Evolutionary conservation across 768 basidiomycete genomes (phyloP).

Genomic region (Pisolithus sp.): DNA sequence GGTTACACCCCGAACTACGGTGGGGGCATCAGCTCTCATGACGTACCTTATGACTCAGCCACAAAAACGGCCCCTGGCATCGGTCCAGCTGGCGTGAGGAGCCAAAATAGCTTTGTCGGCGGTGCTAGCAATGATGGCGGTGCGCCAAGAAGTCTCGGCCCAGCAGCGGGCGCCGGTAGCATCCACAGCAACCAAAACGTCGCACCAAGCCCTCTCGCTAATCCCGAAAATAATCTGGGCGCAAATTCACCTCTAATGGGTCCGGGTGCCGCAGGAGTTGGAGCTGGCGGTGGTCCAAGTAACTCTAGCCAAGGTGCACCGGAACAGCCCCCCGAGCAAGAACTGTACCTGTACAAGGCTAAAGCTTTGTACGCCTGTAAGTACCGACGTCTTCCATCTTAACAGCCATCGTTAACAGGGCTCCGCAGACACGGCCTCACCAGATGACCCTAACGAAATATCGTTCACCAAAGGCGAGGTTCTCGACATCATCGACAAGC

Average conservation of each 20-base stretch:
- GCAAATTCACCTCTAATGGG: constrained; percentile 64
- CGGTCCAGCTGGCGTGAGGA: constrained; percentile 38
- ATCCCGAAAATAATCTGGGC: constrained; percentile 38
- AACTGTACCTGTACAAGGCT: constrained; percentile 64
- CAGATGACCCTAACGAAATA: constrained; percentile 95
- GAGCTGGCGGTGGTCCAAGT: constrained; percentile 37
- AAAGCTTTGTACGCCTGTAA: constrained; percentile 88
- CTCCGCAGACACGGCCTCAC: constrained; percentile 76
- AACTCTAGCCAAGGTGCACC: constrained; percentile 16
- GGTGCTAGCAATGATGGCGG: constrained; percentile 39
- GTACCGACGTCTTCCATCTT: constrained; percentile 22
- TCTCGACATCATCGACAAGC: constrained; percentile 87
- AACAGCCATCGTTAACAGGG: constrained; percentile 12
- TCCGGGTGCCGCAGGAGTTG: constrained; percentile 57
- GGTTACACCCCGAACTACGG: constrained; percentile 59
- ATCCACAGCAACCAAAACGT: constrained; percentile 43
- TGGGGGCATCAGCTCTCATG: constrained; percentile 63
- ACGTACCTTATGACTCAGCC: constrained; percentile 52
- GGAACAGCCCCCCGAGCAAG: constrained; percentile 30
- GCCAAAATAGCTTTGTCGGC: constrained; percentile 39
- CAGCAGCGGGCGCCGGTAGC: constrained; percentile 46
- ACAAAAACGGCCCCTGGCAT: constrained; percentile 44
- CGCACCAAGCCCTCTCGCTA: constrained; percentile 31
- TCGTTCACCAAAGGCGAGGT: constrained; percentile 90
- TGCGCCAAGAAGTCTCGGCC: constrained; percentile 49